Evolutionary conservation across 2,329 filamentous ascomycete genomes (phyloP), one percentile per base, ranked within the genome.

Genomic region (Aciculosporium take): DNA sequence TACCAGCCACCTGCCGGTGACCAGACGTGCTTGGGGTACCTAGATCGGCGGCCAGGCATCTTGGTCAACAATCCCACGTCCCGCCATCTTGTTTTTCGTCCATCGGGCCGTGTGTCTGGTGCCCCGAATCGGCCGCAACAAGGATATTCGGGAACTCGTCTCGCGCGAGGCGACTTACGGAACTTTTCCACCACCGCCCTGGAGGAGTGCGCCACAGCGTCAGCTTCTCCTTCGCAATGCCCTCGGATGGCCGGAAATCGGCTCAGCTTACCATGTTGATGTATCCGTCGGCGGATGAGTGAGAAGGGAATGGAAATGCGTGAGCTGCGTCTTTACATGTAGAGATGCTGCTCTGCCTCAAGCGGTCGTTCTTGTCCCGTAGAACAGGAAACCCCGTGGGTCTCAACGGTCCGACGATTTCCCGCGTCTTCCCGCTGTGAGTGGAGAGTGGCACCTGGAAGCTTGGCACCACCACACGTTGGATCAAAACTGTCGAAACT

Each of bases 1-100:
- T 98, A 98, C 91, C 91, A 98, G 66, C 91, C 91, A 74, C 91
- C 91, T 50, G 89, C 73, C 47, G 91, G 91, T 58, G 91, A 96
- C 91, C 91, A 98, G 74, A 98, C 86, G 73, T 98, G 89, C 74
- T 94, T 95, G 63, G 87, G 88, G 67, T 94, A 94, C 59, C 86
- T 94, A 55, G 36, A 31, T 27, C 15, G 39, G 45, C 30, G 37
- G 46, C 21, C 12, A 9, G 27, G 18, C 3, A 27, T n/a, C 24
- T 18, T 12, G 30, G 17, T 37, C 17, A 27, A 27, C 21, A 17
- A 23, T 23, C 46, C n/a, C n/a, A n/a, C n/a, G n/a, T n/a, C n/a
- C n/a, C n/a, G n/a, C n/a, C n/a, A n/a, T n/a, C n/a, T n/a, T n/a
- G n/a, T n/a, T n/a, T n/a, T n/a, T n/a, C n/a, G n/a, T n/a, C n/a